These are phyloP conservation scores for Microbotryum lychnidis-dioicae DNA, from an alignment of 1,284 basidiomycete species.

Conservation along the genomic window DNA sequence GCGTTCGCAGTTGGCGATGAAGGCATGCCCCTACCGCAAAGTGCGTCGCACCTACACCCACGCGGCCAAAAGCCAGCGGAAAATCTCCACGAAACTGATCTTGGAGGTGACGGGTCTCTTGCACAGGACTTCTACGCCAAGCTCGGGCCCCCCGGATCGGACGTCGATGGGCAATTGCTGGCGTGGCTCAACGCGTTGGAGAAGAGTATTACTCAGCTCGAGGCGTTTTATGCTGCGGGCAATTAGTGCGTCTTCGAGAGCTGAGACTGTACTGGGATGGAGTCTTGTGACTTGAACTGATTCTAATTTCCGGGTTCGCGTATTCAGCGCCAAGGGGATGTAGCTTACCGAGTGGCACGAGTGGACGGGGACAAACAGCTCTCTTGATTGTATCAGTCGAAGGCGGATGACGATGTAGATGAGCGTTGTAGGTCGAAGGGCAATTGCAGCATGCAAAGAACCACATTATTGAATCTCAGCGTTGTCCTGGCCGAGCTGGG, in stretches of 20 bases:
- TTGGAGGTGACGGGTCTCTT: too few relatives aligned
- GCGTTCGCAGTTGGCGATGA: constrained; percentile 73
- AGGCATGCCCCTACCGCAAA: constrained; percentile 84
- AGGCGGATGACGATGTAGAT: too few relatives aligned
- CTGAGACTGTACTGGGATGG: background rate
- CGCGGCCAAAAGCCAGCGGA: too few relatives aligned
- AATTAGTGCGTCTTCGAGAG: constrained; percentile 5
- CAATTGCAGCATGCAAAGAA: too few relatives aligned
- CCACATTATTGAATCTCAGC: too few relatives aligned
- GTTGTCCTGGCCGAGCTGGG: too few relatives aligned
- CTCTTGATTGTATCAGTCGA: background rate
- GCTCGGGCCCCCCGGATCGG: constrained; percentile 63
- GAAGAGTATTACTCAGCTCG: constrained; percentile 27
- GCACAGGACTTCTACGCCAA: constrained; percentile 72
- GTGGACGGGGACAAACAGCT: background rate
- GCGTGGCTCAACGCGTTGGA: constrained; percentile 58
- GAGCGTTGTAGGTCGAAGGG: background rate
- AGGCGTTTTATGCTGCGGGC: constrained; percentile 29
- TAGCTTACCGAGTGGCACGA: background rate
- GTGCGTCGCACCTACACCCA: too few relatives aligned
- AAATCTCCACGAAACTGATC: too few relatives aligned
- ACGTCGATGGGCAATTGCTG: constrained; percentile 60
- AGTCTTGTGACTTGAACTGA: background rate
- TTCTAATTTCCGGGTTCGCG: background rate
- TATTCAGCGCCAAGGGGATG: constrained; percentile 1